A percentile compares a stretch with the other conserved stretches of the same genome.
These are phyloP conservation scores for Phellopilus nigrolimitatus DNA, from an alignment of 1,284 basidiomycete genomes.

Conservation along the genomic window DNA sequence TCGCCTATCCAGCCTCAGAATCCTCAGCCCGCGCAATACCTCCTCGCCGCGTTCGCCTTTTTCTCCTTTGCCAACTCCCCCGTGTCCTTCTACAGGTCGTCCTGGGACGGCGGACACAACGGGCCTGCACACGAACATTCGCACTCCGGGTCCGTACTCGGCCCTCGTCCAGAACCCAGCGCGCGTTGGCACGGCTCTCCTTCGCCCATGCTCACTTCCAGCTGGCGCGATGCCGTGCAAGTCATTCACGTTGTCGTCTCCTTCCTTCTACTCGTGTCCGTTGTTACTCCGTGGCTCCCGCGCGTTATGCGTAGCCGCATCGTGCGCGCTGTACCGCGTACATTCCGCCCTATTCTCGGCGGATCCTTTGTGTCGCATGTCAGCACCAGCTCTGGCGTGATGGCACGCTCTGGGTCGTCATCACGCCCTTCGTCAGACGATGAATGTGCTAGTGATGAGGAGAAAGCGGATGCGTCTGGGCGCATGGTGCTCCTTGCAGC, in stretches of 20 bases:
- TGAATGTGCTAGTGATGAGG: conserved; percentile 3
- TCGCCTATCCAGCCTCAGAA: conserved; percentile 1
- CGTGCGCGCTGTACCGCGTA: not conserved
- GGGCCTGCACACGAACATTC: conserved; percentile 24
- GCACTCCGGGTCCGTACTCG: conserved; percentile 32
- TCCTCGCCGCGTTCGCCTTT: conserved; percentile 69
- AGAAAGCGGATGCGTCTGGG: conserved; percentile 18
- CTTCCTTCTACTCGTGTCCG: conserved; percentile 52
- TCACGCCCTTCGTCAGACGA: not conserved
- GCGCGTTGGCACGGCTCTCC: not conserved
- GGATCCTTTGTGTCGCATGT: not conserved
- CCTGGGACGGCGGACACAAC: conserved; percentile 24
- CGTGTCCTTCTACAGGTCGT: conserved; percentile 38
- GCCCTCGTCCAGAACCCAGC: conserved; percentile 20
- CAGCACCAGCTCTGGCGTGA: conserved; percentile 6
- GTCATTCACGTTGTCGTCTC: conserved; percentile 59
- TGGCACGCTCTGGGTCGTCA: not conserved
- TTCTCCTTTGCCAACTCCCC: conserved; percentile 77
- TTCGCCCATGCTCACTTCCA: conserved; percentile 29
- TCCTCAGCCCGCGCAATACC: conserved; percentile 46
- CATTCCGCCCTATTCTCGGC: conserved; percentile 4
- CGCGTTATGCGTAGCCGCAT: conserved; percentile 1
- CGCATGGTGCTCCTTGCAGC: conserved; percentile 26
- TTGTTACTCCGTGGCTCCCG: conserved; percentile 48
- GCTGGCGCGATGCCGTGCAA: conserved; percentile 49